A percentile compares a stretch with the other conserved stretches of the same genome.
phyloP scores from a whole-genome alignment of 495 filamentous ascomycete genomes.

The Daldinia decipiens region DNA sequence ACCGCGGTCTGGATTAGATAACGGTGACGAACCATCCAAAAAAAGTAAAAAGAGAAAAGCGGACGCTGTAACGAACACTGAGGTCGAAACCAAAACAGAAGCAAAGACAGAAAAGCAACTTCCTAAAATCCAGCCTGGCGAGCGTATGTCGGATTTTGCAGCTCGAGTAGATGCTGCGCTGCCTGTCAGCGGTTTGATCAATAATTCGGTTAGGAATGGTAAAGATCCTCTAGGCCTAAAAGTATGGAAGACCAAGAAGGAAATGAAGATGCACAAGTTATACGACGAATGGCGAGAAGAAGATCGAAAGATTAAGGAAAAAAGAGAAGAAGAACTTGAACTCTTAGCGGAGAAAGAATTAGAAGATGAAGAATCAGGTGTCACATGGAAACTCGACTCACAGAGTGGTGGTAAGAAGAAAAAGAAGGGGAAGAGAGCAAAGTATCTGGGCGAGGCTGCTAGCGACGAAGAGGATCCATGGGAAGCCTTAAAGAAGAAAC shows the following conservation, averaged over 20 bases:
- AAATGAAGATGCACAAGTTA: slow-evolving; percentile 82
- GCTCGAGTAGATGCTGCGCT: slow-evolving; percentile 87
- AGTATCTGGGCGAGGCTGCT: slow-evolving; percentile 51
- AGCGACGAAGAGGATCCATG: slow-evolving; percentile 76
- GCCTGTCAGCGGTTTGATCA: slow-evolving; percentile 73
- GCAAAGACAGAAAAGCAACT: slow-evolving; percentile 45
- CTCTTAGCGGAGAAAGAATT: slow-evolving; percentile 72
- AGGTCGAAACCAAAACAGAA: slow-evolving; percentile 30
- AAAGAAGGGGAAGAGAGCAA: slow-evolving; percentile 64
- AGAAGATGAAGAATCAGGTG: slow-evolving; percentile 68
- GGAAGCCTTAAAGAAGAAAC: slow-evolving; percentile 72
- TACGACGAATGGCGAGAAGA: slow-evolving; percentile 84
- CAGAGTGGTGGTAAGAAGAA: slow-evolving; percentile 55
- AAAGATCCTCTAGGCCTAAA: slow-evolving; percentile 66
- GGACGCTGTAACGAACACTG: slow-evolving; percentile 2
- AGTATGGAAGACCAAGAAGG: slow-evolving; percentile 74
- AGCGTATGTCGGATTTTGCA: slow-evolving; percentile 82
- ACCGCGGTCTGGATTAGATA: slow-evolving; percentile 72
- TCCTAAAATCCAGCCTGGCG: slow-evolving; percentile 81
- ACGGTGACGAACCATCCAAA: slow-evolving; percentile 61
- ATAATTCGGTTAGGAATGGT: slow-evolving; percentile 58
- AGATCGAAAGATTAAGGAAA: slow-evolving; percentile 63
- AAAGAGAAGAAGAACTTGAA: slow-evolving; percentile 68
- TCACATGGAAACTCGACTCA: slow-evolving; percentile 63
- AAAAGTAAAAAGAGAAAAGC: slow-evolving; percentile 62